Base-by-base conservation (phyloP, 2,329 filamentous ascomycete species). In the Penicillium verrucosum region DNA sequence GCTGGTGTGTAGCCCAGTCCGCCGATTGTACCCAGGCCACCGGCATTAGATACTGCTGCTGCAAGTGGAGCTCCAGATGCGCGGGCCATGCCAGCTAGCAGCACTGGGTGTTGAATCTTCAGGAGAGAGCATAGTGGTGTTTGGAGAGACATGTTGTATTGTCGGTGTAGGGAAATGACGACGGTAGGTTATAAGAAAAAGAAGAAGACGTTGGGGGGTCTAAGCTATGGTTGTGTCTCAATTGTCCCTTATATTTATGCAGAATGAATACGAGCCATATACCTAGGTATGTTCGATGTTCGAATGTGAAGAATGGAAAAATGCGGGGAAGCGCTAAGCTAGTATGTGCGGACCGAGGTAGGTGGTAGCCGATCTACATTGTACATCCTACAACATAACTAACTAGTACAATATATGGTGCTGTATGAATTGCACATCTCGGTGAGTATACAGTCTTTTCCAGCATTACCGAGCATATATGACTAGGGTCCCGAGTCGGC, bases 1-100 rank as follows among this genome's bases (percentile, higher is more conserved):
- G 85, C 85, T 32, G 89, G 84, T 56, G 89, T 87, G 64, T 90
- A 89, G 51, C 89, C 89, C 0, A 84, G 74, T 0, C 82, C 82
- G 32, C 82, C 82, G 58, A 87, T 82, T 23, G 82, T 82, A 60
- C 85, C 85, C 10, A 96, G 85, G 0, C 91, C 92, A 60, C 92
- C 92, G 1, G 91, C 90, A 71, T 95, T 95, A 70, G 89, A 94
- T 37, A 96, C 90, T 6, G 91, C 90, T 3, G 91, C 91, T 8
- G 90, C 91, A 45, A 96, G 86, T 18, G 81, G 82, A 0, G 88
- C 90, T 58, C 88, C 87, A 0, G 89, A 92, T 10, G 89, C 90
- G 60, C 89, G 85, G 2, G 93, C 92, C 93, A 97, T 97, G 68
- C 93, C 93, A 34, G 93, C 93, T 21, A 97, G 89, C 64, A 97